Evolutionary conservation across 192 early-diverging fungal species (phyloP), one percentile per base, ranked within the genome.

Genomic region (Geranomyces variabilis): DNA sequence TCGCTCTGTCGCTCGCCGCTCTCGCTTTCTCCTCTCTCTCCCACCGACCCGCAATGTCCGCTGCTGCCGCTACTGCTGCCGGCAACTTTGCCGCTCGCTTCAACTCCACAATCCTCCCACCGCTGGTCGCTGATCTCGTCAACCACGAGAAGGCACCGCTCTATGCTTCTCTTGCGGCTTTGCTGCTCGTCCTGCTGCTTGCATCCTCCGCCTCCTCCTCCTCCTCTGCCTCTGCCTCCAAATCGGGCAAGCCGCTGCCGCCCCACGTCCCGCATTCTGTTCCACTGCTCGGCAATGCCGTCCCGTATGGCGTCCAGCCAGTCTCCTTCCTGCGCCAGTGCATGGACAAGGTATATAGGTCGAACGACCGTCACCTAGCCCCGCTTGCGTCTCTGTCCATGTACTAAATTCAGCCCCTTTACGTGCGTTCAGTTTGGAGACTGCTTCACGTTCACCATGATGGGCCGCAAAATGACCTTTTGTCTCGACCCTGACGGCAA

Each of bases 401-500:
- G n/a, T n/a, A n/a, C n/a, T n/a, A n/a, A n/a, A 41, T 41, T 41
- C 36, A 3, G 36, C 36, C 10, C 5, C 36, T 41, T 41, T 41
- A 7, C 36, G 3, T 41, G 3, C 10, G 19, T 55, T 28, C 41
- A 84, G 76, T 89, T 94, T 73, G 95, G 95, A 76, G 93, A 96
- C 84, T 81, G 88, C 63, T 99, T 92, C 79, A 95, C 95, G 6
- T 97, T 95, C 74, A 82, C 90, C 19, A 92, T 99, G 93, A 86
- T 96, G 76, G 95, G 95, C 56, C 89, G 89, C 73, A 86, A 86
- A 53, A 91, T 97, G 86, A 96, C 96, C 1, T 89, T 91, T 57
- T 93, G 90, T 74, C 80, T 97, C 34, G 93, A 92, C 45, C 81
- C 90, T 8, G 95, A 96, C 68, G 97, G 95, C 73, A 97, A 96